phyloP scores from a whole-genome alignment of 192 early-diverging fungal species.

The Mortierella alpina region DNA sequence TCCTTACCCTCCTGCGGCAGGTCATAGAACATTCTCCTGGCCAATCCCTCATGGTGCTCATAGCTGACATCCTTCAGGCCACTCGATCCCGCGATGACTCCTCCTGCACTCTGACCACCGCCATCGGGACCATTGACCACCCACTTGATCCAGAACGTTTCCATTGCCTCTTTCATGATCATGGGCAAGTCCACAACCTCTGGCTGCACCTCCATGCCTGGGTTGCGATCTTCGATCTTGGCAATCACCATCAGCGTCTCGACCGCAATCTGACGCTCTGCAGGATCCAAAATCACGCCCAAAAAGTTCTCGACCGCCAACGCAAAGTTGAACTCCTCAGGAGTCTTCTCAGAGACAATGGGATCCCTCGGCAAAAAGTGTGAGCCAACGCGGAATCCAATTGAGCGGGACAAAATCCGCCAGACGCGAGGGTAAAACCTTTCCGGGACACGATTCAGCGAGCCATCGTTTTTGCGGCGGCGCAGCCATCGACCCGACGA shows the following conservation, averaged over 20 bases:
- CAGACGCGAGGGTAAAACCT: conserved; percentile 86
- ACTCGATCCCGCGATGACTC: background rate
- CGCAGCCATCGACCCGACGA: conserved; percentile 76
- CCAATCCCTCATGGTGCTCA: conserved; percentile 70
- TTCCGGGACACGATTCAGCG: conserved; percentile 81
- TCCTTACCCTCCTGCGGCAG: conserved; percentile 73
- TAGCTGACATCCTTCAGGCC: conserved; percentile 55
- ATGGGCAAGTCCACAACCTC: conserved; percentile 67
- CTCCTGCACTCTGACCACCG: conserved; percentile 33
- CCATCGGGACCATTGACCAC: conserved; percentile 55
- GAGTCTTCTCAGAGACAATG: conserved; percentile 83
- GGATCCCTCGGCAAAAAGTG: conserved; percentile 77
- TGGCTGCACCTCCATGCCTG: conserved; percentile 61
- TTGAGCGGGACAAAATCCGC: conserved; percentile 71
- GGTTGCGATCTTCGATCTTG: conserved; percentile 72
- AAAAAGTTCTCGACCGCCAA: conserved; percentile 80
- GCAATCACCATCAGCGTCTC: conserved; percentile 78
- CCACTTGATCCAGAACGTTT: conserved; percentile 79
- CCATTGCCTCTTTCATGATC: conserved; percentile 75
- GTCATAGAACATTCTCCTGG: conserved; percentile 83
- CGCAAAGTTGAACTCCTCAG: conserved; percentile 90
- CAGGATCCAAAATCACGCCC: conserved; percentile 79
- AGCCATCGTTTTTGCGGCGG: conserved; percentile 86
- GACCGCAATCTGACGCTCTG: conserved; percentile 82
- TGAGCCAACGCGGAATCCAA: conserved; percentile 70